phyloP scores from a whole-genome alignment of 139 green algal species.

The Ostreobium quekettii region DNA sequence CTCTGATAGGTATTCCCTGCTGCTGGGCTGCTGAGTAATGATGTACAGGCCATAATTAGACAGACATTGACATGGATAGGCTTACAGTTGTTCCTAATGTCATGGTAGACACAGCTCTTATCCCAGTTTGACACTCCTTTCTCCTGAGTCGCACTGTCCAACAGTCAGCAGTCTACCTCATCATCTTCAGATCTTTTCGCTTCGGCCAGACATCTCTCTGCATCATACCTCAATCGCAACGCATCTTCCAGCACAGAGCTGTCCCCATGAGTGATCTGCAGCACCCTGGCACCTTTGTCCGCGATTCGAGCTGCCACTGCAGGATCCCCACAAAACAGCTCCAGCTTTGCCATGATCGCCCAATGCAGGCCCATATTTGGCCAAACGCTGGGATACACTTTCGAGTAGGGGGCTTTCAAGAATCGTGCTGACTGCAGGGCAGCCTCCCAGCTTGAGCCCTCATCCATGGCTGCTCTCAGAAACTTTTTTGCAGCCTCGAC shows the following conservation, averaged over 20 bases:
- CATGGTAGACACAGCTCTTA: too few species aligned
- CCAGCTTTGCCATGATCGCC: conserved; percentile 35
- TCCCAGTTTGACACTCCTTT: too few species aligned
- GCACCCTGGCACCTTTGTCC: not conserved
- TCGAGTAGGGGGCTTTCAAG: conserved; percentile 34
- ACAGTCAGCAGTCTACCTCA: too few species aligned
- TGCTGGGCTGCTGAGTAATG: too few species aligned
- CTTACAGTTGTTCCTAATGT: too few species aligned
- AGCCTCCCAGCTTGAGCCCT: conserved; percentile 25
- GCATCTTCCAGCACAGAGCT: not conserved
- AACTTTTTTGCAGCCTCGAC: not conserved
- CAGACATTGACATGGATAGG: too few species aligned
- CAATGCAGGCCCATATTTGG: conserved; percentile 32
- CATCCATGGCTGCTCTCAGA: conserved; percentile 32
- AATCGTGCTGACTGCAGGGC: conserved; percentile 26
- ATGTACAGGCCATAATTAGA: too few species aligned
- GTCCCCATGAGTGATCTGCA: not conserved
- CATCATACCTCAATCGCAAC: not conserved
- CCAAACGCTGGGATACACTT: conserved; percentile 42
- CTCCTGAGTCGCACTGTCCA: too few species aligned
- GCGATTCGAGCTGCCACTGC: not conserved
- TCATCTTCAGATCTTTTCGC: too few species aligned
- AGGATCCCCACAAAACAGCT: conserved; percentile 19
- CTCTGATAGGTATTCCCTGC: too few species aligned
- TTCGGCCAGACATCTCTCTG: too few species aligned